A percentile compares a stretch with the other conserved stretches of the same genome.
phyloP scores from a whole-genome alignment of 352 stramenopile species.

The Phytopythium aichiense region DNA sequence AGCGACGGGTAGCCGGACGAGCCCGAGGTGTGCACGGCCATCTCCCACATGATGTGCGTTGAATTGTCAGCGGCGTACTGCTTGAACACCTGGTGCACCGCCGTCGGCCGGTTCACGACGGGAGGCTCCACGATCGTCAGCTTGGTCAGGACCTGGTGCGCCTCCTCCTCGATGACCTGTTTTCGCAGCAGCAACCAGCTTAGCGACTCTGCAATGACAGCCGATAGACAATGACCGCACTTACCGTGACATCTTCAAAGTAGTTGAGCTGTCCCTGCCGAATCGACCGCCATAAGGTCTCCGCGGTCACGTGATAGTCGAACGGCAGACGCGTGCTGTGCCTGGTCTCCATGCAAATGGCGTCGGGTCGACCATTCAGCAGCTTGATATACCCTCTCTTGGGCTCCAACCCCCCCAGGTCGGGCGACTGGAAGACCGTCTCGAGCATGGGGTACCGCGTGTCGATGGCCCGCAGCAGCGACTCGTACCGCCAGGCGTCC shows the following conservation, averaged over 20 bases:
- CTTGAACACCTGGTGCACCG: constrained; percentile 2
- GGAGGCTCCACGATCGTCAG: background rate
- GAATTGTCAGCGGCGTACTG: background rate
- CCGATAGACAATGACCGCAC: background rate
- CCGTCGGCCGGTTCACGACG: background rate
- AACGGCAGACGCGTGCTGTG: background rate
- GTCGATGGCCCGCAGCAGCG: background rate
- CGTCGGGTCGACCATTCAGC: background rate
- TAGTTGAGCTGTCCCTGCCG: constrained; percentile 2
- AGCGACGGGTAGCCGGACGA: background rate
- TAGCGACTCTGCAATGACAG: background rate
- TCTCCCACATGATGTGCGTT: background rate
- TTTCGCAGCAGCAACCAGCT: background rate
- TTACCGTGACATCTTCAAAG: constrained; percentile 4
- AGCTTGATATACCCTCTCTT: constrained; percentile 2
- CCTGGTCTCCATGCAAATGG: background rate
- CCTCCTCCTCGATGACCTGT: background rate
- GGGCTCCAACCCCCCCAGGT: background rate
- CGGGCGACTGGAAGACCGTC: background rate
- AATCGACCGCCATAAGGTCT: background rate
- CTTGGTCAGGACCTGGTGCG: background rate
- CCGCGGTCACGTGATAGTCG: background rate
- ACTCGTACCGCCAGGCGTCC: background rate
- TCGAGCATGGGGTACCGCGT: background rate
- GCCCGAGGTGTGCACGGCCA: background rate